These are phyloP conservation scores for Erysiphe pulchra DNA, from an alignment of 2,329 filamentous ascomycete genomes.

Conservation along the genomic window DNA sequence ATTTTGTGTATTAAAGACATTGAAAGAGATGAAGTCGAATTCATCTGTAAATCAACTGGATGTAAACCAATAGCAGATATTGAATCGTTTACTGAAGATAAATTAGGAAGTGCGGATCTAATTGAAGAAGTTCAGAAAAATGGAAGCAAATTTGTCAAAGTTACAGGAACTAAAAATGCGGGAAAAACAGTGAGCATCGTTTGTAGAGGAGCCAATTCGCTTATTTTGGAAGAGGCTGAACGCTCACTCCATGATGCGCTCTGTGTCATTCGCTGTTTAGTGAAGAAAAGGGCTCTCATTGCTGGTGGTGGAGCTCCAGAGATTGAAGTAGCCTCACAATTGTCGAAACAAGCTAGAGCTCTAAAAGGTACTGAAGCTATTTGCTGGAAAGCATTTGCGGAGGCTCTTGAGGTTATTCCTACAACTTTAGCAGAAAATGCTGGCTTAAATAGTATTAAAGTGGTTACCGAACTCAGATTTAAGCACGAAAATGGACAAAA, in stretches of 20 bases:
- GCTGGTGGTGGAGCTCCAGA: slow-evolving; percentile 90
- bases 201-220: slow-evolving; percentile 72
- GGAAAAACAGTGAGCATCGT: slow-evolving; percentile 86
- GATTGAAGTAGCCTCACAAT: slow-evolving; percentile 77
- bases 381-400: slow-evolving; percentile 97
- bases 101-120: slow-evolving; percentile 78
- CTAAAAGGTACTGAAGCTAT: slow-evolving; percentile 83
- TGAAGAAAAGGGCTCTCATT: slow-evolving; percentile 99
- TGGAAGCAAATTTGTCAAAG: slow-evolving; percentile 80
- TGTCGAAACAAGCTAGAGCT: slow-evolving; percentile 58
- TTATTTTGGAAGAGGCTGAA: slow-evolving; percentile 94
- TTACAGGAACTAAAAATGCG: slow-evolving; percentile 66
- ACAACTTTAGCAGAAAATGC: slow-evolving; percentile 95
- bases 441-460: slow-evolving; percentile 93
- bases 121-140: slow-evolving; percentile 77
- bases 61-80: slow-evolving; percentile 98
- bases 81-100: slow-evolving; percentile 96
- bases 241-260: slow-evolving; percentile 90
- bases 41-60: slow-evolving; percentile 95
- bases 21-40: slow-evolving; percentile 94
- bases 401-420: slow-evolving; percentile 90
- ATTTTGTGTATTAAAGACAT: slow-evolving; percentile 95
- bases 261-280: slow-evolving; percentile 86
- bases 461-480: slow-evolving; percentile 85
- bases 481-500: slow-evolving; percentile 85